These are phyloP conservation scores for Amylostereum areolatum DNA, from an alignment of 1,284 basidiomycete genomes.

Conservation along the genomic window DNA sequence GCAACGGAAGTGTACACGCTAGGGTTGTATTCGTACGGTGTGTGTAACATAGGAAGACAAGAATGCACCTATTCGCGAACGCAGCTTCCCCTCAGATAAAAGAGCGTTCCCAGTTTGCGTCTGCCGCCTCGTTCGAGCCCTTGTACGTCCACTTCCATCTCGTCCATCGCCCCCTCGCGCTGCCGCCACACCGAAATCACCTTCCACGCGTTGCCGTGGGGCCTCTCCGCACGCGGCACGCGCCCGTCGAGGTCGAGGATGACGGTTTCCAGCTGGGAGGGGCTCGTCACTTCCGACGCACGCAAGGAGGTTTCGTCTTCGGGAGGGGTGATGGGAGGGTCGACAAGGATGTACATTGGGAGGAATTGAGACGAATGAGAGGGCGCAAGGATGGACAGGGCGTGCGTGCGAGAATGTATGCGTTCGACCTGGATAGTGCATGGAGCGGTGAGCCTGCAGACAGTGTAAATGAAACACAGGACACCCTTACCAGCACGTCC, in stretches of 20 bases:
- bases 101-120: conserved; percentile 44
- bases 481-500: conserved; percentile 49
- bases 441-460: not conserved
- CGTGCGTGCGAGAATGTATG: conserved; percentile 34
- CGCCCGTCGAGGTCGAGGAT: conserved; percentile 46
- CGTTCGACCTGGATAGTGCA: conserved; percentile 33
- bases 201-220: conserved; percentile 50
- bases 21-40: too few relatives aligned
- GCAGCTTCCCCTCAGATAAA: too few relatives aligned
- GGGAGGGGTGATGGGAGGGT: conserved; percentile 22
- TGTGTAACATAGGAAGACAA: too few relatives aligned
- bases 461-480: conserved; percentile 12
- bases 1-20: too few relatives aligned
- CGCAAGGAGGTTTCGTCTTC: conserved; percentile 25
- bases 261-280: conserved; percentile 42
- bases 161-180: conserved; percentile 19
- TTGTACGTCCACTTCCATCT: conserved; percentile 20
- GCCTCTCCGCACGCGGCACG: conserved; percentile 31
- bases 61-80: too few relatives aligned
- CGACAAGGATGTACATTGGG: conserved; percentile 29
- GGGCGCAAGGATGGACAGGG: conserved; percentile 36
- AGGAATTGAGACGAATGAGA: conserved; percentile 31
- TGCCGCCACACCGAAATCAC: conserved; percentile 44
- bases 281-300: conserved; percentile 33
- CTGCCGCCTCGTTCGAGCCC: conserved; percentile 36